phyloP scores from a whole-genome alignment of 148 eudicot genomes.

The Cornus florida region DNA sequence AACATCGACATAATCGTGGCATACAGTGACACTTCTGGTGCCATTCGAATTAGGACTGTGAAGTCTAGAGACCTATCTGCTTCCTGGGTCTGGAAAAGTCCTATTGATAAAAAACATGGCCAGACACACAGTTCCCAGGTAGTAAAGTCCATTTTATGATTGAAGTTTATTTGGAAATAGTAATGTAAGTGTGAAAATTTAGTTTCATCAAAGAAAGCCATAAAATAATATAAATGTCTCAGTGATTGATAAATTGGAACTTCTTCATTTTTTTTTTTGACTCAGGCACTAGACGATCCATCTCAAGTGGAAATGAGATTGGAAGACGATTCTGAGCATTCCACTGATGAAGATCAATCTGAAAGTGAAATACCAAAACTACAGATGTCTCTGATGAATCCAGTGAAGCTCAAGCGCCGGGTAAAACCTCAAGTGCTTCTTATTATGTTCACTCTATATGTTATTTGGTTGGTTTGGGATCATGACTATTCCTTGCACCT shows the following conservation, averaged over 20 bases:
- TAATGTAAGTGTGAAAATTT: conserved; percentile 2
- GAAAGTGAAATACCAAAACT: conserved; percentile 28
- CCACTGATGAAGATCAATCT: conserved; percentile 35
- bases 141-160: conserved; percentile 18
- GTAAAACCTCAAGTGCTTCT: conserved; percentile 34
- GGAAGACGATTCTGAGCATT: conserved; percentile 32
- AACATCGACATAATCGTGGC: conserved; percentile 92
- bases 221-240: background rate
- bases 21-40: conserved; percentile 81
- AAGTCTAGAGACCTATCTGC: conserved; percentile 80
- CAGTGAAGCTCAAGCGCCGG: conserved; percentile 76
- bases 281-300: conserved; percentile 41
- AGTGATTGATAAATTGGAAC: background rate
- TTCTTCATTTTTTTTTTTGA: conserved; percentile 11
- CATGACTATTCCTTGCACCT: conserved; percentile 5
- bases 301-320: conserved; percentile 34
- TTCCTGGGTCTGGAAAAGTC: conserved; percentile 95
- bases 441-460: background rate
- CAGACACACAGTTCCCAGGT: conserved; percentile 46
- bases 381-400: conserved; percentile 44
- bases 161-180: background rate
- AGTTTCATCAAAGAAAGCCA: background rate
- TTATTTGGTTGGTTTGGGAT: conserved; percentile 1
- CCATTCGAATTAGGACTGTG: conserved; percentile 66
- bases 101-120: conserved; percentile 40